These are phyloP conservation scores for Gigaspora rosea DNA, from an alignment of 192 early-diverging fungal species.

Conservation along the genomic window DNA sequence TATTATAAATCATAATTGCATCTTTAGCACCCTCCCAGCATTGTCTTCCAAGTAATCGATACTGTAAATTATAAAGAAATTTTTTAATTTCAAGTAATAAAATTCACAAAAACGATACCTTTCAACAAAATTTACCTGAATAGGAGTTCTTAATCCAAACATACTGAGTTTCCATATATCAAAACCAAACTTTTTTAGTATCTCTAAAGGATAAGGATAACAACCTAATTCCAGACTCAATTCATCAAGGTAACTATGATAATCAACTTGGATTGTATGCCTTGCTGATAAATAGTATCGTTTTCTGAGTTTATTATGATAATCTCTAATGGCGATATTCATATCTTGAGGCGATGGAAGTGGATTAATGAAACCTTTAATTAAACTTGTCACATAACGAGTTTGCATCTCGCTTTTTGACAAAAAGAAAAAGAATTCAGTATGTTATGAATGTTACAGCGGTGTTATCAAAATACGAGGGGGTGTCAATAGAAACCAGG, in stretches of 20 bases:
- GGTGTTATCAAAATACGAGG: too few species aligned
- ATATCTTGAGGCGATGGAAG: slow-evolving; percentile 50
- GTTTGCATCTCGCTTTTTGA: slow-evolving; percentile 53
- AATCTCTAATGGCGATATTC: slow-evolving; percentile 45
- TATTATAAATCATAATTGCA: neutral
- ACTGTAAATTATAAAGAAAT: slow-evolving; percentile 1
- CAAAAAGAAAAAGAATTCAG: neutral
- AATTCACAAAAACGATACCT: neutral
- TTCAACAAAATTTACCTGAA: slow-evolving; percentile 20
- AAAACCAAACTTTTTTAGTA: slow-evolving; percentile 35
- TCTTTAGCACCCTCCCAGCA: slow-evolving; percentile 12
- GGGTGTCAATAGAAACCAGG: too few species aligned
- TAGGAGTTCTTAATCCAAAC: slow-evolving; percentile 37
- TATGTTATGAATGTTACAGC: too few species aligned
- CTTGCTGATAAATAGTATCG: slow-evolving; percentile 40
- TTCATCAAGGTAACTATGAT: slow-evolving; percentile 45
- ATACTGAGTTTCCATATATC: slow-evolving; percentile 21
- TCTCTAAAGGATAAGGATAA: slow-evolving; percentile 42
- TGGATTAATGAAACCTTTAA: slow-evolving; percentile 37
- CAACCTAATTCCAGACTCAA: slow-evolving; percentile 49
- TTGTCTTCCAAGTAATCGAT: slow-evolving; percentile 43
- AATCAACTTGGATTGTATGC: slow-evolving; percentile 59
- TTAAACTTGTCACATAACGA: slow-evolving; percentile 49
- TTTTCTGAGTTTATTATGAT: slow-evolving; percentile 29
- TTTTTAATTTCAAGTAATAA: neutral